Percentiles rank a stretch among this genome's conserved stretches.
phyloP scores from a whole-genome alignment of 345 rosid species.

The Pugionium dolabratum region DNA sequence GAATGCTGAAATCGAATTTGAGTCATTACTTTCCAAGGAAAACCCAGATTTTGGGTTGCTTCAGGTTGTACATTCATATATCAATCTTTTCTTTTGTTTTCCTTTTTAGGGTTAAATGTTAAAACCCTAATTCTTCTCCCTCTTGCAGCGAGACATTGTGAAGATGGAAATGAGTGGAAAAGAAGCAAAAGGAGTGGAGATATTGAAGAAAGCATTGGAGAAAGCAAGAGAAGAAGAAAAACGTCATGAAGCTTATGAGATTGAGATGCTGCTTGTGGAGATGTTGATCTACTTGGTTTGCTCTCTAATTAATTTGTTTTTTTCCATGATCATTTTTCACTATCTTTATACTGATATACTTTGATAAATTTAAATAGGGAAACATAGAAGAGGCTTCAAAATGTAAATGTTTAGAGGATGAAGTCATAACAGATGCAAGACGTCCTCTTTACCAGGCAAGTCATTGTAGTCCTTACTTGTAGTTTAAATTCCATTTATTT shows the following conservation, averaged over 20 bases:
- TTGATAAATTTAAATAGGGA: slow-evolving; percentile 38
- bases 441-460: slow-evolving; percentile 58
- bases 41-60: slow-evolving; percentile 47
- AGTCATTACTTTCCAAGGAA: slow-evolving; percentile 36
- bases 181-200: slow-evolving; percentile 50
- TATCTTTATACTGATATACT: neutral
- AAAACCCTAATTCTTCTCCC: neutral
- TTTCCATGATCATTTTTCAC: neutral
- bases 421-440: slow-evolving; percentile 48
- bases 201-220: slow-evolving; percentile 37
- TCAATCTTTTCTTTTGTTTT: neutral
- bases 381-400: slow-evolving; percentile 43
- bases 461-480: neutral
- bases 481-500: neutral
- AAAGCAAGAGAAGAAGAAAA: slow-evolving; percentile 31
- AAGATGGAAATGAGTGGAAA: slow-evolving; percentile 65
- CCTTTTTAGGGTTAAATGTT: slow-evolving; percentile 3
- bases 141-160: slow-evolving; percentile 37
- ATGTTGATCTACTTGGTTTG: slow-evolving; percentile 63
- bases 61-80: slow-evolving; percentile 45
- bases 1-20: slow-evolving; percentile 38
- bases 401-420: slow-evolving; percentile 49
- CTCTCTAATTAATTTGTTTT: neutral
- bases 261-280: slow-evolving; percentile 65
- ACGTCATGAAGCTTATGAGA: slow-evolving; percentile 59